Evolutionary conservation across 768 basidiomycete species (phyloP).

Genomic region (Agaricus sinodeliciosus): DNA sequence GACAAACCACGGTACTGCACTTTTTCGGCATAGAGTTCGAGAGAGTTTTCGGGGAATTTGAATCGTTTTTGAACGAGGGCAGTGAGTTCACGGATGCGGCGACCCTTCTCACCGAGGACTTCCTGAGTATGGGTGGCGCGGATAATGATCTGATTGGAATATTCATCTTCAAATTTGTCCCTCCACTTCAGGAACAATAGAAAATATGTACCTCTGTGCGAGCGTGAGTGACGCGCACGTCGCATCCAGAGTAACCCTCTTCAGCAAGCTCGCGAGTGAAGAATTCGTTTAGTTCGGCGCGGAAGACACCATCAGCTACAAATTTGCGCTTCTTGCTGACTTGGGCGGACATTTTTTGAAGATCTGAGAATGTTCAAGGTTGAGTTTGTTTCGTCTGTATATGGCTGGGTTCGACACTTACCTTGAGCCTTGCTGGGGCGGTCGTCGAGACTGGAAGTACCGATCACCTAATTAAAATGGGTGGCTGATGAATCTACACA

Average conservation of each 20-base stretch:
- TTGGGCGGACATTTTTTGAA: constrained; percentile 64
- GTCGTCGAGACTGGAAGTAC: constrained; percentile 18
- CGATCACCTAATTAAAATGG: constrained; percentile 18
- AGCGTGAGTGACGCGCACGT: constrained; percentile 98
- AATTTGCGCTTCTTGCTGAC: constrained; percentile 99
- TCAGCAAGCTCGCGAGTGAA: constrained; percentile 97
- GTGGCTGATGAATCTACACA: constrained; percentile 27
- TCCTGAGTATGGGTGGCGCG: constrained; percentile 99
- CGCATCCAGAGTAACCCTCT: constrained; percentile 99
- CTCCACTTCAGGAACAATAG: not conserved
- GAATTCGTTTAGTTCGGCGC: constrained; percentile 98
- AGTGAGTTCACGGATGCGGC: constrained; percentile 97
- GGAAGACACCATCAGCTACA: constrained; percentile 97
- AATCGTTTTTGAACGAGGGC: constrained; percentile 98
- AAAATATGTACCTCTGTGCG: constrained; percentile 75
- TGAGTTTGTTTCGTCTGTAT: not conserved
- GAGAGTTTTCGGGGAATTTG: constrained; percentile 98
- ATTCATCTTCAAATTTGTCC: not conserved
- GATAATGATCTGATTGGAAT: constrained; percentile 79
- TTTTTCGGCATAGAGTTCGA: constrained; percentile 99
- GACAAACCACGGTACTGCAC: constrained; percentile 97
- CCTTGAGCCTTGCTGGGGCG: constrained; percentile 24
- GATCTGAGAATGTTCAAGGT: not conserved
- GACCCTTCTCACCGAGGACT: constrained; percentile 98
- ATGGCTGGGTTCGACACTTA: constrained; percentile 7